Evolutionary conservation across 1,139 yeast species (phyloP), one percentile per base, ranked within the genome.

Genomic region (Yamadazyma diospyri): DNA sequence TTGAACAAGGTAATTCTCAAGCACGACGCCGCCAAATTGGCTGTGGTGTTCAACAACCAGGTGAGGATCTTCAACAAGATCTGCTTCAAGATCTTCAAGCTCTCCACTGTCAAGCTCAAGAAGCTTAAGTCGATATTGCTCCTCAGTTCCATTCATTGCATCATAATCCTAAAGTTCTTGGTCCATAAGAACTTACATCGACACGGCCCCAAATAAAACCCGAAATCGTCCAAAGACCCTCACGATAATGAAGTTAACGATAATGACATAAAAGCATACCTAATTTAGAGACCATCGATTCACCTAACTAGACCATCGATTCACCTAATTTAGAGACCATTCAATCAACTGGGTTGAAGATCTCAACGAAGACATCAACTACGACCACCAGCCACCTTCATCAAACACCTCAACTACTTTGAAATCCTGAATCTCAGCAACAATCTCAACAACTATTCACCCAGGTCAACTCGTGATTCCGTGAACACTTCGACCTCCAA

Each of bases 91-190:
- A 42, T 58, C 21, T 34, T 32, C 21, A 38, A 40, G 16, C 17
- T 41, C 14, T 29, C 45, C 0, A 16, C 28, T 11, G 6, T 27
- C 6, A 40, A 34, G 18, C 30, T 32, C 9, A 42, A 37, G 25
- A 39, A 41, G 36, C 20, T 36, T 16, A 53, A 46, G 30, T 44
- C 62, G 7, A 41, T 50, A 8, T 42, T 59, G 2, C 39, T 59
- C 18, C 45, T 55, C 7, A 53, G 55, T 36, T 46, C 59, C 11
- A 45, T 63, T 23, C 68, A 63, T 27, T 53, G 65, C 15, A 49
- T 61, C 6, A 40, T 58, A 6, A 54, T 62, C 5, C 48, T 64
- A 32, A 64, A 62, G 37, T 59, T 47, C 40, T 49, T 63, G 17
- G 47, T 61, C 14, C 43, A 25, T 16, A 37, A 37, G 33, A 28